These are phyloP conservation scores for Trichoderma hamatum DNA, from an alignment of 2,329 filamentous ascomycete genomes.

Conservation along the genomic window DNA sequence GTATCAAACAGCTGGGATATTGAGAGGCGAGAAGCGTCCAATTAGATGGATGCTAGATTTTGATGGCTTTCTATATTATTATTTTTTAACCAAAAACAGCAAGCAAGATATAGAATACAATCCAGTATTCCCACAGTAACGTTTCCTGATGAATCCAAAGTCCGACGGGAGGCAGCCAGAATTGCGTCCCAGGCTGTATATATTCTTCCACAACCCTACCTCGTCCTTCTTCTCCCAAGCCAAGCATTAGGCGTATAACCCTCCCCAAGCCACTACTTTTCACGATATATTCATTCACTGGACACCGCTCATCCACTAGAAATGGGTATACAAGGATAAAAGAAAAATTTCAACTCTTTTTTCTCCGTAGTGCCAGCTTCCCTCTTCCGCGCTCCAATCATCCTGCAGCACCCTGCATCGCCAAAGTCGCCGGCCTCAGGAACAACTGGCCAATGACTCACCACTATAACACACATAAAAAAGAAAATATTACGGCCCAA, in stretches of 20 bases:
- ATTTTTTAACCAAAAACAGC: not conserved
- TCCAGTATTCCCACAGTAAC: not conserved
- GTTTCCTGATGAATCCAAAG: not conserved
- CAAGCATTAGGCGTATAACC: not conserved
- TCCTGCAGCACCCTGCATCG: constrained; percentile 26
- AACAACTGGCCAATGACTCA: constrained; percentile 37
- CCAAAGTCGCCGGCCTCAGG: constrained; percentile 3
- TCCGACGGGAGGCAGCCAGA: not conserved
- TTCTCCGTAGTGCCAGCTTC: constrained; percentile 10
- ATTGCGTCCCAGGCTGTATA: constrained; percentile 16
- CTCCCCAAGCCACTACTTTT: not conserved
- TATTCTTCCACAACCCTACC: constrained; percentile 10
- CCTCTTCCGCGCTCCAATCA: constrained; percentile 21
- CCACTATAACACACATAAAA: not conserved
- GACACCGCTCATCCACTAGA: not conserved
- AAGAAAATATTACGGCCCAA: not conserved
- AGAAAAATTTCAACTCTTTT: not conserved
- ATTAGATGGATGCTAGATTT: not conserved
- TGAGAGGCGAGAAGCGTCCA: not conserved
- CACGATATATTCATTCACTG: not conserved
- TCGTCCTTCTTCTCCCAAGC: not conserved
- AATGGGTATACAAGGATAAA: not conserved
- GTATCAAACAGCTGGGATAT: not conserved
- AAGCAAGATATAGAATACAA: not conserved
- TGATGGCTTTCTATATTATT: not conserved